Evolutionary conservation across 2,329 filamentous ascomycete species (phyloP).

Genomic region (Pyrenochaeta sp.): DNA sequence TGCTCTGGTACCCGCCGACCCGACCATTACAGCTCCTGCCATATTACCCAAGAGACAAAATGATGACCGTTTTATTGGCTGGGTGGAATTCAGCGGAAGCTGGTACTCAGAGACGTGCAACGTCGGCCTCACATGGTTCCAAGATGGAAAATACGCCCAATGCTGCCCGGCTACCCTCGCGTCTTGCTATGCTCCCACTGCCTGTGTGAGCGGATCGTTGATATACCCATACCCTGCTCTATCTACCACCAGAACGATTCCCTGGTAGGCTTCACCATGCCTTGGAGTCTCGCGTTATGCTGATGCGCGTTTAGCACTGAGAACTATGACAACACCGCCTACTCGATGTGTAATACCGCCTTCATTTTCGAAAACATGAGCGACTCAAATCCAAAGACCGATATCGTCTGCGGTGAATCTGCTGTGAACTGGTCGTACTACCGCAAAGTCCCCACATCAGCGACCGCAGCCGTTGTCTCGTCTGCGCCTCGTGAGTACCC

Average conservation of each 20-base stretch:
- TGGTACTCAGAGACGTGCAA: conserved; percentile 29
- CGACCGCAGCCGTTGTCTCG: conserved; percentile 11
- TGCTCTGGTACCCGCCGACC: conserved; percentile 33
- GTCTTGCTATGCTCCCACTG: conserved; percentile 36
- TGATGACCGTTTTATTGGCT: conserved; percentile 35
- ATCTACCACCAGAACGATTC: conserved; percentile 30
- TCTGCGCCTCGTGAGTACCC: conserved; percentile 6
- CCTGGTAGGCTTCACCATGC: conserved; percentile 26
- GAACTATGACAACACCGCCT: conserved; percentile 30
- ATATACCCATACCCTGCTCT: conserved; percentile 33
- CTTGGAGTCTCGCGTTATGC: neutral
- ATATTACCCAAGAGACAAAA: conserved; percentile 36
- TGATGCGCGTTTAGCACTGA: conserved; percentile 23
- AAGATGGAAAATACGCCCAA: conserved; percentile 39
- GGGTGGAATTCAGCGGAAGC: conserved; percentile 23
- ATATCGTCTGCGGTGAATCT: conserved; percentile 37
- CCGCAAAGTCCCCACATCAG: conserved; percentile 27
- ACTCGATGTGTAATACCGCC: conserved; percentile 35
- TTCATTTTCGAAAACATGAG: conserved; percentile 41
- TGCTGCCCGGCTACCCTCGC: conserved; percentile 36
- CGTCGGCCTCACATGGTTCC: conserved; percentile 38
- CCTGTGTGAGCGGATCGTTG: conserved; percentile 34
- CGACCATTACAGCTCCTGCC: conserved; percentile 40
- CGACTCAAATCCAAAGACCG: conserved; percentile 35
- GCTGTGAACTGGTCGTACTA: conserved; percentile 39